These are phyloP conservation scores for Alternaria brassicae DNA, from an alignment of 2,329 filamentous ascomycete species.

Conservation along the genomic window DNA sequence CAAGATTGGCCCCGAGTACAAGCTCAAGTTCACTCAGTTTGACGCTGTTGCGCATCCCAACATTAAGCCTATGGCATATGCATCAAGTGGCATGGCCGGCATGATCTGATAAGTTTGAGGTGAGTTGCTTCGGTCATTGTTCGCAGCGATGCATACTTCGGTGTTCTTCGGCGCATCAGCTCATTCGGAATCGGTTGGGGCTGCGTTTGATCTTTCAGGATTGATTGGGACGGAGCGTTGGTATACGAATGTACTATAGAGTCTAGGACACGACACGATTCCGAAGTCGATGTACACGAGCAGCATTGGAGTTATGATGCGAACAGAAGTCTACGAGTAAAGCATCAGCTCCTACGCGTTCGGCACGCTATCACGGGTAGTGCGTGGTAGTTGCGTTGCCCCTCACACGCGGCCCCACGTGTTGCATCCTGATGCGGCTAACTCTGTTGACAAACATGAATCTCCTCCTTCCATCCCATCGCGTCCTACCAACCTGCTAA, in stretches of 20 bases:
- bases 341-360: not conserved
- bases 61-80: constrained; percentile 93
- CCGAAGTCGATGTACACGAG: not conserved
- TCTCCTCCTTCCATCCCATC: constrained; percentile 4
- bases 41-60: constrained; percentile 96
- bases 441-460: constrained; percentile 15
- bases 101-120: constrained; percentile 64
- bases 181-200: constrained; percentile 31
- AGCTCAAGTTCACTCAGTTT: constrained; percentile 91
- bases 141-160: constrained; percentile 45
- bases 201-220: constrained; percentile 23
- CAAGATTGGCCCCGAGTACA: constrained; percentile 91
- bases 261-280: not conserved
- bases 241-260: constrained; percentile 21
- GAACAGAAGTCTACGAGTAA: not conserved
- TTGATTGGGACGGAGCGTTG: constrained; percentile 15
- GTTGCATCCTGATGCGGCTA: constrained; percentile 16
- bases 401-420: constrained; percentile 22
- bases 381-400: constrained; percentile 14
- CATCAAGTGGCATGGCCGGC: constrained; percentile 78
- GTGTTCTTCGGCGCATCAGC: constrained; percentile 48
- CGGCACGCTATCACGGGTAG: not conserved
- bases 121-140: constrained; percentile 27
- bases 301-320: constrained; percentile 2
- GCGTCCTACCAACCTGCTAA: constrained; percentile 8